Percentiles rank a stretch among this genome's conserved stretches.
Conservation (phyloP, 345 rosid genomes). For the Bretschneidera sinensis region DNA sequence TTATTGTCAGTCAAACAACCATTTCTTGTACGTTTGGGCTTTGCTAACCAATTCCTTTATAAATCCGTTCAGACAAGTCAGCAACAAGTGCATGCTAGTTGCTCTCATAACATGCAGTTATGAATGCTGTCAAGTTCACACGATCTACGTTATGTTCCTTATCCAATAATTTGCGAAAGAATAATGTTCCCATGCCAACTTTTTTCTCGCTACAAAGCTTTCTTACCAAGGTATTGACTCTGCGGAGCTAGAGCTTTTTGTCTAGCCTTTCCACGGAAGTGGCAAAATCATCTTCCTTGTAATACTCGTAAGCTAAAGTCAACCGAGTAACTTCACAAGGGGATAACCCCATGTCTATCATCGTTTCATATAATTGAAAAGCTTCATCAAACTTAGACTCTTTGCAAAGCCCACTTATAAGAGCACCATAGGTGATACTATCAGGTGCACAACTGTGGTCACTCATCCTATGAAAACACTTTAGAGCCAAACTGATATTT, state of each 20-base stretch:
- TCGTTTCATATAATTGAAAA: constrained; percentile 51
- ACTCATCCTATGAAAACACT: constrained; percentile 55
- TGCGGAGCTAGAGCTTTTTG: constrained; percentile 71
- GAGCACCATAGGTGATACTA: constrained; percentile 69
- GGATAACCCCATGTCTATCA: constrained; percentile 67
- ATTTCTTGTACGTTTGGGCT: not conserved
- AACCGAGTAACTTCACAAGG: constrained; percentile 81
- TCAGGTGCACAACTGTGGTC: constrained; percentile 60
- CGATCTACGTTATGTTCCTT: constrained; percentile 52
- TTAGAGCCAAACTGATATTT: constrained; percentile 40
- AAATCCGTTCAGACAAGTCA: constrained; percentile 56
- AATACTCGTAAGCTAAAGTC: constrained; percentile 79
- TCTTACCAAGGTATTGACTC: constrained; percentile 67
- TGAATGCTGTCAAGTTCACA: constrained; percentile 65
- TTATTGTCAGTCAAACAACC: not conserved
- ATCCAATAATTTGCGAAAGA: constrained; percentile 61
- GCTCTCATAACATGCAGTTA: constrained; percentile 70
- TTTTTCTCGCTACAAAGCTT: constrained; percentile 82
- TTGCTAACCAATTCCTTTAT: constrained; percentile 45
- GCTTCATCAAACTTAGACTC: constrained; percentile 75
- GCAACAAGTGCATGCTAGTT: constrained; percentile 65
- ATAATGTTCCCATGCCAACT: constrained; percentile 75
- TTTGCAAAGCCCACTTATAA: constrained; percentile 82
- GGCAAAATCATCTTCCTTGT: constrained; percentile 73
- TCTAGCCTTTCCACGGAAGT: constrained; percentile 77